A percentile compares a stretch with the other conserved stretches of the same genome.
These are phyloP conservation scores for Volvariella surrecta DNA, from an alignment of 1,284 basidiomycete species.

Conservation along the genomic window DNA sequence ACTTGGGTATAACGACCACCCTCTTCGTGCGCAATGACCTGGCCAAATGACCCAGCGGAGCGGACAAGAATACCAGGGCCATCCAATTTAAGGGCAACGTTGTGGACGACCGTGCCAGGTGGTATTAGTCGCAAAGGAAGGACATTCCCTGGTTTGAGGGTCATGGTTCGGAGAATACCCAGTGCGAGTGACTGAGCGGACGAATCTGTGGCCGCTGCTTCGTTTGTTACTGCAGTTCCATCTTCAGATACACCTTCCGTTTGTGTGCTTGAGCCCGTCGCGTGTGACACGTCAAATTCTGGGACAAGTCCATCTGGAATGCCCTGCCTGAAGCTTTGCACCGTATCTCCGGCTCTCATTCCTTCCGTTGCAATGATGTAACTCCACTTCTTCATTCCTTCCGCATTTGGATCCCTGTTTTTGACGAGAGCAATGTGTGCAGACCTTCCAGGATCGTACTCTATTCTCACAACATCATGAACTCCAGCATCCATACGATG, in stretches of 20 bases:
- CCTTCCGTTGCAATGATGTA: slow-evolving; percentile 94
- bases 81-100: slow-evolving; percentile 68
- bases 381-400: slow-evolving; percentile 51
- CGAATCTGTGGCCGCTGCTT: slow-evolving; percentile 9
- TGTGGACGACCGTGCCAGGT: slow-evolving; percentile 87
- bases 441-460: slow-evolving; percentile 93
- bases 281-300: slow-evolving; percentile 36
- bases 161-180: slow-evolving; percentile 80
- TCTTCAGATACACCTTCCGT: slow-evolving; percentile 7
- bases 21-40: slow-evolving; percentile 72
- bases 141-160: slow-evolving; percentile 89
- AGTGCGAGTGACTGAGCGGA: slow-evolving; percentile 65
- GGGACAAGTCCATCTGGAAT: slow-evolving; percentile 73
- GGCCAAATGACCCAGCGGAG: slow-evolving; percentile 82
- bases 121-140: slow-evolving; percentile 90
- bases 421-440: slow-evolving; percentile 90
- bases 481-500: slow-evolving; percentile 67
- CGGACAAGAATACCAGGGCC: slow-evolving; percentile 84
- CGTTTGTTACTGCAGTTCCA: slow-evolving; percentile 11
- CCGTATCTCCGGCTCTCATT: slow-evolving; percentile 80
- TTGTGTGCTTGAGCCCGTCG: slow-evolving; percentile 13
- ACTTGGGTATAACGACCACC: slow-evolving; percentile 73
- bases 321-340: slow-evolving; percentile 82
- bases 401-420: slow-evolving; percentile 41
- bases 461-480: slow-evolving; percentile 88